A percentile compares a stretch with the other conserved stretches of the same genome.
Evolutionary conservation across 257 asterid genomes (phyloP).

Genomic region (Jasminum sambac): DNA sequence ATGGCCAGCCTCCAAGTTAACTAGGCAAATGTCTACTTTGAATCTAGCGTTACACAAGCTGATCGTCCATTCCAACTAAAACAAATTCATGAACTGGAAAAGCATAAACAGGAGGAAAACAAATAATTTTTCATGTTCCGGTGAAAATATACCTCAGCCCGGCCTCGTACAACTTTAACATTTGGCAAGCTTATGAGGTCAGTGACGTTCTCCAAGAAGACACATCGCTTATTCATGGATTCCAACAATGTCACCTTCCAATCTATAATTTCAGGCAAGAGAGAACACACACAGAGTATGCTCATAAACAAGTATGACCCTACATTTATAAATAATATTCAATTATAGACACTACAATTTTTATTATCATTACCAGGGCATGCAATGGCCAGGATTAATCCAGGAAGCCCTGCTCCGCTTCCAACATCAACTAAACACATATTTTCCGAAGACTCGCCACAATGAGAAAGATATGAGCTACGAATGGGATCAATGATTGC

Average conservation of each 20-base stretch:
- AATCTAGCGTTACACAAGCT: constrained; percentile 1
- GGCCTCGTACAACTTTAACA: constrained; percentile 66
- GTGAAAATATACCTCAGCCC: constrained; percentile 68
- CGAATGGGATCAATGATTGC: constrained; percentile 69
- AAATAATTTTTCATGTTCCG: not conserved
- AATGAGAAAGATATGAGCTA: constrained; percentile 44
- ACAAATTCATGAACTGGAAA: not conserved
- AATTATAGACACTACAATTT: not conserved
- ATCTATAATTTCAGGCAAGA: constrained; percentile 37
- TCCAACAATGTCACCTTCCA: constrained; percentile 88
- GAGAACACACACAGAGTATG: not conserved
- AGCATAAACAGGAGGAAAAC: not conserved
- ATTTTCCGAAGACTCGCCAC: constrained; percentile 59
- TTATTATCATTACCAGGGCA: constrained; percentile 57
- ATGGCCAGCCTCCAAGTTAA: not conserved
- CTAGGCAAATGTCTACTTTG: constrained; percentile 2
- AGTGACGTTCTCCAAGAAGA: constrained; percentile 78
- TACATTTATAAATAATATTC: not conserved
- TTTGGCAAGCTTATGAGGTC: constrained; percentile 59
- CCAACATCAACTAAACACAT: constrained; percentile 86
- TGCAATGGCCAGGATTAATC: constrained; percentile 82
- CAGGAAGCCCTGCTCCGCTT: constrained; percentile 96
- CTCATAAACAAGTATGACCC: not conserved
- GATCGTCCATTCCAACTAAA: not conserved
- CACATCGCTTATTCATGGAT: constrained; percentile 83